Conservation (phyloP, 495 filamentous ascomycete genomes). For the Aspergillus leporis region DNA sequence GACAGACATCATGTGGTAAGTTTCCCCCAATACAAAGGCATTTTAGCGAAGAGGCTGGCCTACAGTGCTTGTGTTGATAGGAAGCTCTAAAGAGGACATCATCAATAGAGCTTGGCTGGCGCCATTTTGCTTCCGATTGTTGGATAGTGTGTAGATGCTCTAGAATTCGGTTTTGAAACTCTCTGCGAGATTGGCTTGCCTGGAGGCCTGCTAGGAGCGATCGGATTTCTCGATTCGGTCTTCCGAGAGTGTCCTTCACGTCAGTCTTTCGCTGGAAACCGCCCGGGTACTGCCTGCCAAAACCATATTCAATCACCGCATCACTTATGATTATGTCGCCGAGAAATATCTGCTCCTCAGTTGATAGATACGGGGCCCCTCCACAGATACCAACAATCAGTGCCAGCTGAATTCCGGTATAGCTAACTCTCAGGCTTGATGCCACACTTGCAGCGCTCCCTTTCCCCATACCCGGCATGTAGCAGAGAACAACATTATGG, state of each 20-base stretch:
- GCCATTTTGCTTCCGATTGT: not conserved
- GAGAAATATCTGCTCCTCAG: no score
- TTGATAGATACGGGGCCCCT: slow-evolving; percentile 21
- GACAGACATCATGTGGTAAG: not conserved
- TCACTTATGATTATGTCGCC: no score
- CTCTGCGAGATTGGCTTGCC: not conserved
- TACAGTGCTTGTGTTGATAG: slow-evolving; percentile 4
- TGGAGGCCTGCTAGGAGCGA: not conserved
- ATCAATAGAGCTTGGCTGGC: not conserved
- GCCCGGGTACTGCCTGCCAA: no score
- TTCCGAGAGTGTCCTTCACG: slow-evolving; percentile 1
- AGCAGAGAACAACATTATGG: slow-evolving; percentile 29
- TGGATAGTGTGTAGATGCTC: not conserved
- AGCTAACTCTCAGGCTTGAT: slow-evolving; percentile 20
- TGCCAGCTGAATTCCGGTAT: slow-evolving; percentile 20
- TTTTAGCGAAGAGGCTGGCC: not conserved
- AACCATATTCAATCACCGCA: no score
- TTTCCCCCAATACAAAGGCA: not conserved
- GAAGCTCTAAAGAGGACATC: slow-evolving; percentile 8
- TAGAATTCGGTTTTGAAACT: not conserved
- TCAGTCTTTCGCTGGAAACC: not conserved
- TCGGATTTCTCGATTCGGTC: not conserved
- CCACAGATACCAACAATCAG: slow-evolving; percentile 33
- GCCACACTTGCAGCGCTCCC: slow-evolving; percentile 17
- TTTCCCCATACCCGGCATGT: slow-evolving; percentile 26